phyloP scores from a whole-genome alignment of 1,284 basidiomycete genomes.

The Ganoderma multipileum region DNA sequence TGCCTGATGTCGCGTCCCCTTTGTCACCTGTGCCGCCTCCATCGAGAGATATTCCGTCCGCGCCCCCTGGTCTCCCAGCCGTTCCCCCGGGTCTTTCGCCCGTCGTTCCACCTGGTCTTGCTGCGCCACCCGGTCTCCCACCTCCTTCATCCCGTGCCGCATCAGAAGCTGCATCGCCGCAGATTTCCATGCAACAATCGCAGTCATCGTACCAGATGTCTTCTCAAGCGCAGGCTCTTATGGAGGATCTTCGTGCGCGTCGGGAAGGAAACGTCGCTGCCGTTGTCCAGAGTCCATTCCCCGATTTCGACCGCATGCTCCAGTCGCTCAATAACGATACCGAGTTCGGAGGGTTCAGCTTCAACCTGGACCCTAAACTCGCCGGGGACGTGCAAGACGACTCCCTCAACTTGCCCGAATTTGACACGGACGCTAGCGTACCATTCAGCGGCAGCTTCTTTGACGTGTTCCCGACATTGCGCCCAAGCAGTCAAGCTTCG shows the following conservation, averaged over 20 bases:
- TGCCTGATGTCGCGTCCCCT: slow-evolving; percentile 37
- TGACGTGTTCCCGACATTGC: slow-evolving; percentile 70
- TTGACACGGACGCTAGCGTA: slow-evolving; percentile 55
- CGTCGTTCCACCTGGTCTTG: slow-evolving; percentile 59
- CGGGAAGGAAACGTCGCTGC: slow-evolving; percentile 64
- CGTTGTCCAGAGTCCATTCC: slow-evolving; percentile 76
- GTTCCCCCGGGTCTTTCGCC: slow-evolving; percentile 49
- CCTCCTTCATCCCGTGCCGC: slow-evolving; percentile 55
- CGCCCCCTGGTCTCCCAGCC: slow-evolving; percentile 51
- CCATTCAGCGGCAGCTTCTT: slow-evolving; percentile 69
- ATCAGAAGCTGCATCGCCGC: slow-evolving; percentile 56
- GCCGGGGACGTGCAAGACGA: slow-evolving; percentile 56
- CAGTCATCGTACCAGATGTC: slow-evolving; percentile 87
- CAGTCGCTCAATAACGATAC: slow-evolving; percentile 68
- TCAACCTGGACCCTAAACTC: slow-evolving; percentile 81
- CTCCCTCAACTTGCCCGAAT: slow-evolving; percentile 54
- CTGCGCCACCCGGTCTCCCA: slow-evolving; percentile 72
- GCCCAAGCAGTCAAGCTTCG: slow-evolving; percentile 42
- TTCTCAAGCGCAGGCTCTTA: slow-evolving; percentile 79
- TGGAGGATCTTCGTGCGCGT: slow-evolving; percentile 84
- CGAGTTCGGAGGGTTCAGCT: slow-evolving; percentile 74
- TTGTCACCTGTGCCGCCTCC: slow-evolving; percentile 16
- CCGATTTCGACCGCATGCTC: slow-evolving; percentile 86
- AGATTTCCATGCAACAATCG: slow-evolving; percentile 60
- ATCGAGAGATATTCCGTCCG: slow-evolving; percentile 42